Evolutionary conservation across 805 yeast species (phyloP), one percentile per base, ranked within the genome.

Genomic region (Metschnikowia chrysomelidarum): DNA sequence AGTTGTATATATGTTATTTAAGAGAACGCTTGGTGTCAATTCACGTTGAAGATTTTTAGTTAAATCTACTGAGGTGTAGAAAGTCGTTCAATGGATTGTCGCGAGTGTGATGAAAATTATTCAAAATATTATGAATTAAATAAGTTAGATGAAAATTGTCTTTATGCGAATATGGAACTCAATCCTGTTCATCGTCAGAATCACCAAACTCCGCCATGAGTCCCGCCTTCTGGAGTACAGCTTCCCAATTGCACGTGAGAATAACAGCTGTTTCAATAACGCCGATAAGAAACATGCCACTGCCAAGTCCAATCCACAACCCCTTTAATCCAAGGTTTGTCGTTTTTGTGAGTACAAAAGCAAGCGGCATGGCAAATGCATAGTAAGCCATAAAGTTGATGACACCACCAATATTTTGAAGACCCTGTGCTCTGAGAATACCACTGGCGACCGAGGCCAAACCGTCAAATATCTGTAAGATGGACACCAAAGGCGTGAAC

Each of bases 311-410:
- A 2, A 76, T 42, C 95, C 95, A 86, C 31, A 86, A 58, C 0
- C 95, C 95, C 7, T 62, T 55, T 15, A 85, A 59, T 27, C 73
- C 68, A 44, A 73, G 51, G 15, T 67, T 67, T 11, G 60, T 58
- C 7, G 57, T 51, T 32, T 58, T 50, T 10, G 86, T 77, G n/a
- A 84, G 60, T 12, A 72, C 47, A 19, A 78, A 61, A 0, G 87
- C 83, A 23, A 80, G 46, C 0, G 94, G 94, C 25, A 84, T 64
- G 1, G 87, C 89, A 43, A 82, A 60, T 3, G 72, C 68, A 56
- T 86, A 86, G 59, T 86, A 86, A 0, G 81, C 74, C n/a, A 82
- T 52, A 29, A 86, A 64, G 49, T 84, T 86, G 32, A 85, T 64
- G 9, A 74, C 46, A 0, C 91, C 87, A 2, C 94, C 94, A 29